Conservation (phyloP, 169 alveolate species). For the Cryptosporidium parvum region DNA sequence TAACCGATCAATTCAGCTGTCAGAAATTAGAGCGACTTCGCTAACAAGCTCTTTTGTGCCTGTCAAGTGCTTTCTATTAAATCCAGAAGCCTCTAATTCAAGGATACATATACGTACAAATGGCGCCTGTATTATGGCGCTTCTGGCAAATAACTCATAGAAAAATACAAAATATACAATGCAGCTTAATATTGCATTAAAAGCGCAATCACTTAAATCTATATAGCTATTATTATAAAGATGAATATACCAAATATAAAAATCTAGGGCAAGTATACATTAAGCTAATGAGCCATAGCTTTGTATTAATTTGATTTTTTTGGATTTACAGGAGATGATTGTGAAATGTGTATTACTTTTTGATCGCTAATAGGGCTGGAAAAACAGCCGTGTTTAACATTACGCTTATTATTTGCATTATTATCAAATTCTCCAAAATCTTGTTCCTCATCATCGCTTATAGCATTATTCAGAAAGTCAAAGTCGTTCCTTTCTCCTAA, state of each 20-base stretch:
- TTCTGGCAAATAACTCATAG: neutral
- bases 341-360: neutral
- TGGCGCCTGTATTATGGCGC: conserved; percentile 1
- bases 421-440: neutral
- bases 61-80: neutral
- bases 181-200: too few relatives aligned
- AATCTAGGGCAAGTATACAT: neutral
- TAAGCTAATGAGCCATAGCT: neutral
- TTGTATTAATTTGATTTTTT: neutral
- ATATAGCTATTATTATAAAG: too few relatives aligned
- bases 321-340: neutral
- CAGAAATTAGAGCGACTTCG: conserved; percentile 5
- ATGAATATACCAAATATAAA: neutral
- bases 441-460: conserved; percentile 58
- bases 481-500: conserved; percentile 55
- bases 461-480: conserved; percentile 36
- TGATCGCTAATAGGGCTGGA: conserved; percentile 2
- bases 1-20: neutral
- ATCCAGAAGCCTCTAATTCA: conserved; percentile 27
- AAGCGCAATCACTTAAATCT: neutral
- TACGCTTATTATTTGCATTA: neutral
- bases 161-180: too few relatives aligned
- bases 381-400: too few relatives aligned
- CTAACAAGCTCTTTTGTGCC: conserved; percentile 27
- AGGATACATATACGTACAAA: conserved; percentile 9